Conservation (phyloP, 108 stramenopile species). For the Fragilaria crotonensis region DNA sequence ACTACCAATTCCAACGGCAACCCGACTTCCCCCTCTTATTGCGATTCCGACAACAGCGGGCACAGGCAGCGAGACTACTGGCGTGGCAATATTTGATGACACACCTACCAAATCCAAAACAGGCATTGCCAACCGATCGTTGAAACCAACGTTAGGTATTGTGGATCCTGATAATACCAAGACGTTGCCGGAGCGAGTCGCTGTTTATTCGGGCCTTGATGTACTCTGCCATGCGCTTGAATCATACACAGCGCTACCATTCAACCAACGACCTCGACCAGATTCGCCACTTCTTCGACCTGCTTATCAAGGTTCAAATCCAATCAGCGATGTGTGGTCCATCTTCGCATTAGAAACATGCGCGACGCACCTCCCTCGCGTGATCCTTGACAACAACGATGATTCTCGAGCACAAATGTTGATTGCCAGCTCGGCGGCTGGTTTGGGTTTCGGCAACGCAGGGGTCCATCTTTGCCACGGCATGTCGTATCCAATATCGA, state of each 20-base stretch:
- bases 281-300: conserved; percentile 26
- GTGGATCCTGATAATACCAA: conserved; percentile 45
- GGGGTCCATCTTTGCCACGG: conserved; percentile 54
- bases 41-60: conserved; percentile 59
- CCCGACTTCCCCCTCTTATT: conserved; percentile 35
- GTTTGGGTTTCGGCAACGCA: conserved; percentile 57
- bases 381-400: conserved; percentile 25
- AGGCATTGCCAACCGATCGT: conserved; percentile 34
- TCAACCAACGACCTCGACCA: conserved; percentile 27
- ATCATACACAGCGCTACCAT: conserved; percentile 44
- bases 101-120: conserved; percentile 43
- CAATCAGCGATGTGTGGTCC: conserved; percentile 37
- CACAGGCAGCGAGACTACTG: conserved; percentile 54
- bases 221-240: conserved; percentile 57
- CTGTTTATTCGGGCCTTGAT: conserved; percentile 46
- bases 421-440: conserved; percentile 44
- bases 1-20: conserved; percentile 24
- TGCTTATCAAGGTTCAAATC: conserved; percentile 45
- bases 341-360: conserved; percentile 33
- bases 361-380: conserved; percentile 26
- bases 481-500: conserved; percentile 46
- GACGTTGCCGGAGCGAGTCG: conserved; percentile 28
- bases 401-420: conserved; percentile 48
- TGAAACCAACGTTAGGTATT: conserved; percentile 46
- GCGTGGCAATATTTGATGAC: conserved; percentile 54